Conservation (phyloP, 1,284 basidiomycete species). For the Apiotrichum veenhuisii region DNA sequence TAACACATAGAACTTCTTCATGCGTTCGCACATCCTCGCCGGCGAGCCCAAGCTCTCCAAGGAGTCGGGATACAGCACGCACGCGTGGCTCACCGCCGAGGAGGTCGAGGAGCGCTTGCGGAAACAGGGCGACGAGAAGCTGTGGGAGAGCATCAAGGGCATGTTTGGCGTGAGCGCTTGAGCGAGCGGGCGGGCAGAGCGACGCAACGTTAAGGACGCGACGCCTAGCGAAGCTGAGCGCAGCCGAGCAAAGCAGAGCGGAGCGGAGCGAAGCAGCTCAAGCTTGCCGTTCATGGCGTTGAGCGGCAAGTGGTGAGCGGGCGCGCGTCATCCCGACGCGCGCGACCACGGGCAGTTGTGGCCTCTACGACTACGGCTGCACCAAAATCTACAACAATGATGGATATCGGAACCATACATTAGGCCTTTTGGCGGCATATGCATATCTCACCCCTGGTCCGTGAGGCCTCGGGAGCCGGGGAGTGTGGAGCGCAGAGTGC, state of each 20-base stretch:
- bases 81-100: slow-evolving; percentile 41
- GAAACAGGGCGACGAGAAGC: slow-evolving; percentile 35
- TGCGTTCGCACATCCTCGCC: slow-evolving; percentile 47
- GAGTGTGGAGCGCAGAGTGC: not conserved
- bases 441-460: slow-evolving; percentile 16
- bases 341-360: no score
- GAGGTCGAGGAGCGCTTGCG: slow-evolving; percentile 37
- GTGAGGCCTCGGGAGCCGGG: not conserved
- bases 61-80: slow-evolving; percentile 25
- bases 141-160: slow-evolving; percentile 40
- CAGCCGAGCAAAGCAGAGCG: not conserved
- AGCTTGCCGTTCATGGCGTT: not conserved
- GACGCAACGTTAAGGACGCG: no score
- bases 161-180: slow-evolving; percentile 33
- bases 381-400: not conserved
- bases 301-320: no score
- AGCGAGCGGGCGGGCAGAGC: no score
- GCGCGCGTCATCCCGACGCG: no score
- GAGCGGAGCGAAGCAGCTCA: not conserved
- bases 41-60: slow-evolving; percentile 38
- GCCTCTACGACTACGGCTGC: no score
- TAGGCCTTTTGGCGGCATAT: slow-evolving; percentile 9
- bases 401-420: not conserved
- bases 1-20: slow-evolving; percentile 44
- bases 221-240: no score